Conservation (phyloP, 768 basidiomycete genomes). For the Mycena olivaceomarginata region DNA sequence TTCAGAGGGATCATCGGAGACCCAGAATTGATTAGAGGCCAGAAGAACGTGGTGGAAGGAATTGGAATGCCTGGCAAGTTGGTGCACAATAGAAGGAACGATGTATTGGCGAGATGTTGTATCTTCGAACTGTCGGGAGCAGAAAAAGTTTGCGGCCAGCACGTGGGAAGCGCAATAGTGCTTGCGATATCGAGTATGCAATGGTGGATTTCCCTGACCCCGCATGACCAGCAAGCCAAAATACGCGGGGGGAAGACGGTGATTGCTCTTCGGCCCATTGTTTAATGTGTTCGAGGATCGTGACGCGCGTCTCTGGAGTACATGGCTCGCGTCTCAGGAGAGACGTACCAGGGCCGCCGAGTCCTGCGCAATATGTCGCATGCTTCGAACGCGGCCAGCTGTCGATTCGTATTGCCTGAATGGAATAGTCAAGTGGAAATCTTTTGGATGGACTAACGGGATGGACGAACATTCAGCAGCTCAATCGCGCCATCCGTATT, state of each 20-base stretch:
- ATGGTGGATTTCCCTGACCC: not conserved
- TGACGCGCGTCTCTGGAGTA: not conserved
- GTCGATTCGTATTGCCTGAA: not conserved
- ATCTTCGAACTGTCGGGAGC: not conserved
- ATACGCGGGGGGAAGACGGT: not conserved
- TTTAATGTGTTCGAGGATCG: not conserved
- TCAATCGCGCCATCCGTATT: not conserved
- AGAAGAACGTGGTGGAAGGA: not conserved
- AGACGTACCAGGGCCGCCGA: not conserved
- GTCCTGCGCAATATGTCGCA: slow-evolving; percentile 2
- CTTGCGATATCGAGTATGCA: not conserved
- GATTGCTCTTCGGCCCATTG: not conserved
- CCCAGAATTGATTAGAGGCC: not conserved
- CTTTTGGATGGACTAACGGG: not conserved
- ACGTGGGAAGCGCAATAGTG: not conserved
- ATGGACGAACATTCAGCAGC: not conserved
- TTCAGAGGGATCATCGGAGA: not conserved
- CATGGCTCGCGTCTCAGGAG: slow-evolving; percentile 1
- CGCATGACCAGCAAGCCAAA: not conserved
- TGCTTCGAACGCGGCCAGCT: not conserved
- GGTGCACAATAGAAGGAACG: not conserved
- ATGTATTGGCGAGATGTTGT: not conserved
- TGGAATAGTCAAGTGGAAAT: too few relatives aligned
- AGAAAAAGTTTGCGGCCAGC: not conserved
- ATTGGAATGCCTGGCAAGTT: not conserved